A percentile compares a stretch with the other conserved stretches of the same genome.
Evolutionary conservation across 1,284 basidiomycete species (phyloP).

Genomic region (Austroboletus novae-zelandiae): DNA sequence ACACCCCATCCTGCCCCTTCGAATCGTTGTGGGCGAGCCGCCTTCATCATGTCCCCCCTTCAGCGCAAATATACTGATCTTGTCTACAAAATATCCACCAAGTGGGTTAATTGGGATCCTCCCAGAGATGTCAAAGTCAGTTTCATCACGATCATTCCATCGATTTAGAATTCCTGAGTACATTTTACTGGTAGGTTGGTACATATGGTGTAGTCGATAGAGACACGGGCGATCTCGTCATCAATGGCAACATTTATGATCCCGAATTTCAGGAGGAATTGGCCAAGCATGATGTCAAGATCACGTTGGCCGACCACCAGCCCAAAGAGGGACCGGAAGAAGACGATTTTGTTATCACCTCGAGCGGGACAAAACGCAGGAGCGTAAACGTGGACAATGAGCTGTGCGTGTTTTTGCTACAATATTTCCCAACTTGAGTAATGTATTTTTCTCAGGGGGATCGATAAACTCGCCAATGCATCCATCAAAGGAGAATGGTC

Average conservation of each 20-base stretch:
- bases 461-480: not conserved
- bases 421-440: not conserved
- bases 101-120: not conserved
- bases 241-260: not conserved
- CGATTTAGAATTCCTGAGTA: not conserved
- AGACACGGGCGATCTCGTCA: not conserved
- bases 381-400: slow-evolving; percentile 2
- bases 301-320: slow-evolving; percentile 16
- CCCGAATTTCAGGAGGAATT: slow-evolving; percentile 19
- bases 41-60: slow-evolving; percentile 4
- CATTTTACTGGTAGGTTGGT: not conserved
- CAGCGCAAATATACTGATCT: not conserved
- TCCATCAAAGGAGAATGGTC: slow-evolving; percentile 14
- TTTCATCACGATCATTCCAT: not conserved
- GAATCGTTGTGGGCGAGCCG: not conserved
- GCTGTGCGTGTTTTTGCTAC: slow-evolving; percentile 1
- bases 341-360: slow-evolving; percentile 22
- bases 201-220: not conserved
- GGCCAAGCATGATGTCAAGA: slow-evolving; percentile 5
- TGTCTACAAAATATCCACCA: not conserved
- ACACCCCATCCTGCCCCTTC: not conserved
- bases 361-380: slow-evolving; percentile 8
- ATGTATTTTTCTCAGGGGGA: not conserved
- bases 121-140: not conserved
- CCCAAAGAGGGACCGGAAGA: slow-evolving; percentile 18